A percentile compares a stretch with the other conserved stretches of the same genome.
Evolutionary conservation across 176 grass and related monocot genomes (phyloP).

Genomic region (Cenchrus fungigraminus): DNA sequence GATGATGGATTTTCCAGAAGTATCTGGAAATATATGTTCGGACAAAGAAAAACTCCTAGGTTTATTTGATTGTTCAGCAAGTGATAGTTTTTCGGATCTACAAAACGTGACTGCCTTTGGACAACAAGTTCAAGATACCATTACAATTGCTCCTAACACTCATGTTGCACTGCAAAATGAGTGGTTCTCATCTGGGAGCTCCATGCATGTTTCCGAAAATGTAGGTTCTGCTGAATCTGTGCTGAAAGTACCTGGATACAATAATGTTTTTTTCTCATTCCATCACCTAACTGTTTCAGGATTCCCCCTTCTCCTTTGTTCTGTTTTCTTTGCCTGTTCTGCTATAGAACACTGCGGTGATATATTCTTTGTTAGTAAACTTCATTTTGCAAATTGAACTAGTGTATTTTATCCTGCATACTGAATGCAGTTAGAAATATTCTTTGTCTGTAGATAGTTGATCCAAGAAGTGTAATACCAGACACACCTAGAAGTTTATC

Average conservation of each 20-base stretch:
- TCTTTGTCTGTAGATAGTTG: constrained; percentile 48
- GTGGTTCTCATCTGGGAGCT: constrained; percentile 39
- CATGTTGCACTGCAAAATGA: constrained; percentile 33
- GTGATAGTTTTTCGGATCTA: constrained; percentile 27
- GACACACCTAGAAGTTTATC: constrained; percentile 25
- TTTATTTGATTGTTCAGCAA: constrained; percentile 40
- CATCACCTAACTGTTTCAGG: constrained; percentile 5
- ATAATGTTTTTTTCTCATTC: neutral
- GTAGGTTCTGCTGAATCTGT: constrained; percentile 40
- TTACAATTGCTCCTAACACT: constrained; percentile 7
- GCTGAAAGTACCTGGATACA: constrained; percentile 48
- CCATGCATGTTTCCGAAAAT: constrained; percentile 8
- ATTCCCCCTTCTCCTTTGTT: neutral
- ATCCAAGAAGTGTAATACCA: constrained; percentile 30
- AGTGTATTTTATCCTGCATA: constrained; percentile 1
- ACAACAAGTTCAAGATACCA: constrained; percentile 44
- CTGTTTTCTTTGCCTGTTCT: constrained; percentile 24
- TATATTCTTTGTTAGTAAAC: neutral
- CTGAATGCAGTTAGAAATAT: constrained; percentile 11
- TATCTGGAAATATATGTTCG: constrained; percentile 46
- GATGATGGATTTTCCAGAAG: constrained; percentile 24
- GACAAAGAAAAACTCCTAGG: constrained; percentile 40
- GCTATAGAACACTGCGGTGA: constrained; percentile 1
- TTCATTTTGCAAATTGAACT: constrained; percentile 8
- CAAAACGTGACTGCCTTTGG: constrained; percentile 23